Conservation (phyloP, 345 rosid species). For the Bruguiera parviflora region DNA sequence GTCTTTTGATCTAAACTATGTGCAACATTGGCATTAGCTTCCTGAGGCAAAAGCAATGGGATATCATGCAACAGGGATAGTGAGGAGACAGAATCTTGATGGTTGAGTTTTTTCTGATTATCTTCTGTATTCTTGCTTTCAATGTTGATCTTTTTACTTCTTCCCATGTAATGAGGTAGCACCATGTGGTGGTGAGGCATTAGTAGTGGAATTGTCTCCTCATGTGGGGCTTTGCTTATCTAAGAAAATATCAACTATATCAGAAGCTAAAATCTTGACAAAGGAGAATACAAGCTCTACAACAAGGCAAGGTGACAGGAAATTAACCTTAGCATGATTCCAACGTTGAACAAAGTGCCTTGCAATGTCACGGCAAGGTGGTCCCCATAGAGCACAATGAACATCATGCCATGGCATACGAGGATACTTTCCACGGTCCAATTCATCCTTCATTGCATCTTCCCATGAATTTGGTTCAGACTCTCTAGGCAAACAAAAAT, state of each 20-base stretch:
- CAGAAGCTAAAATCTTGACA: slow-evolving; percentile 7
- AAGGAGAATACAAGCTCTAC: background rate
- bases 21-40: slow-evolving; percentile 36
- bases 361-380: slow-evolving; percentile 86
- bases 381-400: slow-evolving; percentile 96
- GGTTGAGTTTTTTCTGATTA: slow-evolving; percentile 27
- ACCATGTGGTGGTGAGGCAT: slow-evolving; percentile 98
- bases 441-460: slow-evolving; percentile 77
- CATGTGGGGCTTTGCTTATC: slow-evolving; percentile 90
- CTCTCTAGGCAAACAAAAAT: slow-evolving; percentile 49
- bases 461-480: slow-evolving; percentile 99
- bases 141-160: slow-evolving; percentile 55
- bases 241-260: slow-evolving; percentile 18
- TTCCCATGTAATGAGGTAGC: slow-evolving; percentile 89
- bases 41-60: slow-evolving; percentile 89
- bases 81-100: slow-evolving; percentile 49
- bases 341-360: slow-evolving; percentile 94
- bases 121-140: slow-evolving; percentile 35
- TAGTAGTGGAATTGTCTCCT: slow-evolving; percentile 73
- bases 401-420: slow-evolving; percentile 99
- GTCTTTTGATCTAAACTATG: slow-evolving; percentile 21
- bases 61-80: slow-evolving; percentile 58
- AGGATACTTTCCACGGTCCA: slow-evolving; percentile 67
- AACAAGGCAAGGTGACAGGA: background rate
- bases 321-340: slow-evolving; percentile 90